These are phyloP conservation scores for Arthrobotrys musiformis DNA, from an alignment of 2,329 filamentous ascomycete species.

Conservation along the genomic window DNA sequence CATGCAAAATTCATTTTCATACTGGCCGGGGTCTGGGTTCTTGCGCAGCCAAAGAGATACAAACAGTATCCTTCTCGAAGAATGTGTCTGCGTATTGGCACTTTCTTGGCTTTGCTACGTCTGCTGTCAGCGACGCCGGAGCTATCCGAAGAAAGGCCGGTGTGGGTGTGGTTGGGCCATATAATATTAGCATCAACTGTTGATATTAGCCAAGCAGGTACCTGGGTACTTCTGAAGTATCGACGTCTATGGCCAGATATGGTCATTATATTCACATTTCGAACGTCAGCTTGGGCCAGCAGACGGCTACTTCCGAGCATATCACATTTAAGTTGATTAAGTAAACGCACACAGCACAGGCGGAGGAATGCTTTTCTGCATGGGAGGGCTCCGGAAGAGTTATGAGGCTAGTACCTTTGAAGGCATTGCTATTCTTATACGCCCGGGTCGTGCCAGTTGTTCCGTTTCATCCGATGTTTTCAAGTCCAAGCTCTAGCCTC, in stretches of 20 bases:
- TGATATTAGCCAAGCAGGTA: not conserved
- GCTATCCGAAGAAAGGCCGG: not conserved
- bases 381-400: no score
- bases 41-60: not conserved
- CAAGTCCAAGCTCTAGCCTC: not conserved
- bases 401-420: no score
- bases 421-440: no score
- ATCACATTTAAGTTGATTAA: not conserved
- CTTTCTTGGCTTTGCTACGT: conserved; percentile 2
- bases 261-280: not conserved
- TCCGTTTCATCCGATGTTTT: not conserved
- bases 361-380: no score
- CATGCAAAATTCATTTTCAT: not conserved
- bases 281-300: not conserved
- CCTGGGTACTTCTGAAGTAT: no score
- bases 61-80: not conserved
- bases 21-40: not conserved
- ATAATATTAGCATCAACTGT: no score
- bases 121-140: conserved; percentile 2
- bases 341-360: not conserved
- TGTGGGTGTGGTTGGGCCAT: no score
- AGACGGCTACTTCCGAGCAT: not conserved
- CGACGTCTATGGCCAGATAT: no score
- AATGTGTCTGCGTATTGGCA: conserved; percentile 5
- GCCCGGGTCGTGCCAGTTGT: not conserved